Evolutionary conservation across 1,284 basidiomycete species (phyloP), one percentile per base, ranked within the genome.

Genomic region (Ustilago curta): DNA sequence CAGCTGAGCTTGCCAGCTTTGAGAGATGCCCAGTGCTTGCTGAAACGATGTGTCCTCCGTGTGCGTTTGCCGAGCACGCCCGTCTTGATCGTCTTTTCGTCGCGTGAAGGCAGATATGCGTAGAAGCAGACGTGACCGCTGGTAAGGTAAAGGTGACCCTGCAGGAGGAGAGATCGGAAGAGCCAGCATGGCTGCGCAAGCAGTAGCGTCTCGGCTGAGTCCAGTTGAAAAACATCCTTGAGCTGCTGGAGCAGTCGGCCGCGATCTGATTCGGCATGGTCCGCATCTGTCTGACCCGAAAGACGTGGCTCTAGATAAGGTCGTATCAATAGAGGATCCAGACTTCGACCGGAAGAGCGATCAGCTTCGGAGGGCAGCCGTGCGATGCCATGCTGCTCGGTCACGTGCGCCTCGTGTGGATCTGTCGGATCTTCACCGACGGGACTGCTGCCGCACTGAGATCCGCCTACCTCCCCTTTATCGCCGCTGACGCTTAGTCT

Each of bases 101-200:
- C 73, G 27, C 71, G 70, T 16, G 73, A 73, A 11, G 80, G 80
- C 23, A 99, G 91, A 84, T 96, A 94, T 0, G 96, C 96, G 84
- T 97, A 98, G 87, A 98, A 99, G 86, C 95, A 97, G 27, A 98
- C 86, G 81, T 96, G 93, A 4, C 91, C 90, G 74, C 92, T 92
- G 2, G 96, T 97, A 47, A 98, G 88, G 85, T 96, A 99, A 89
- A 98, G 92, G 84, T 96, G 97, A 18, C 95, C 95, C 86, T 98
- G 95, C 21, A 99, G 88, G 78, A 98, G 79, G 7, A 86, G 71
- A 9, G 82, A 80, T 44, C 85, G 81, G 64, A 85, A 86, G 19
- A 78, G 71, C 81, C 72, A 83, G 44, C 71, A 81, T 3, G 70
- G 66, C 37, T 78, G 75, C 4, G 68, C 63, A 6, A 77, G 54